Percentiles rank a stretch among this genome's conserved stretches.
Conservation (phyloP, 1,284 basidiomycete genomes). For the Xerocomus nothofagi region DNA sequence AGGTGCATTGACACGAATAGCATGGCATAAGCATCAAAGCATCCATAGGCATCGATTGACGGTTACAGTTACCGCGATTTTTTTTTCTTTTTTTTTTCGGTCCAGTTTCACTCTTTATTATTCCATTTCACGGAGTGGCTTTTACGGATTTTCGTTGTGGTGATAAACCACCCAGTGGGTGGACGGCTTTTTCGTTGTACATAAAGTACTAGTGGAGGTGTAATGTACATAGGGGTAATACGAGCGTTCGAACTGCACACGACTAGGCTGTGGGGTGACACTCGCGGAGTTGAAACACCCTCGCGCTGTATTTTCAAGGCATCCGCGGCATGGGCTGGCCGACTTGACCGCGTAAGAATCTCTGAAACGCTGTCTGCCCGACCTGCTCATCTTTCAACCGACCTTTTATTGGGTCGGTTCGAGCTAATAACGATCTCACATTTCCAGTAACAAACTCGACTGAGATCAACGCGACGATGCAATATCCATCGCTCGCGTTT, state of each 20-base stretch:
- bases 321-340: too few species aligned
- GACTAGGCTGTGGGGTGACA: neutral
- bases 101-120: neutral
- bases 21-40: conserved; percentile 12
- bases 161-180: neutral
- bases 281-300: conserved; percentile 19
- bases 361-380: too few species aligned
- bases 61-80: conserved; percentile 7
- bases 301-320: neutral
- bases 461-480: neutral
- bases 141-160: neutral
- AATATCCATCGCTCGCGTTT: conserved; percentile 21
- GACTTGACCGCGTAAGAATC: too few species aligned
- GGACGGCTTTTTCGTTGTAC: neutral
- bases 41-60: neutral
- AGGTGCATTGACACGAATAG: conserved; percentile 16
- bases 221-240: neutral
- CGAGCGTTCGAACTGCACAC: neutral
- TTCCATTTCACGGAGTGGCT: neutral
- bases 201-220: neutral
- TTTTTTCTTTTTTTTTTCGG: neutral
- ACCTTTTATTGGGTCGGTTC: neutral
- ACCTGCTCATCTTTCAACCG: neutral
- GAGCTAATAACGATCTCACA: conserved; percentile 1
- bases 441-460: neutral